Conservation (phyloP, 352 stramenopile species). For the Globisporangium uncinulatum region DNA sequence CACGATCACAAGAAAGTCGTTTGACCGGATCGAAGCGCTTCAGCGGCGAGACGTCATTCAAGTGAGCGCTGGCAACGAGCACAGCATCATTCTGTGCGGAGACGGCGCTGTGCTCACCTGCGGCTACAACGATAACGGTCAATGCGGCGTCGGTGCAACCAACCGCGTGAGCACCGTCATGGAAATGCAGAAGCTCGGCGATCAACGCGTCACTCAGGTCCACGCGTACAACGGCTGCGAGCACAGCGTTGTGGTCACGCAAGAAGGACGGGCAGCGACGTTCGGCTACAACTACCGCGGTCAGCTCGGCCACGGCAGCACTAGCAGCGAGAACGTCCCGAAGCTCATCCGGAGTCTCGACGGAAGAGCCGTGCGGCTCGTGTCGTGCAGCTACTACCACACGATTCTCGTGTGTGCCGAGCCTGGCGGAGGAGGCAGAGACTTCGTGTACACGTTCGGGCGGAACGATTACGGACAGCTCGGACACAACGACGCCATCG, state of each 20-base stretch:
- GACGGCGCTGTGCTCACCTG: slow-evolving; percentile 82
- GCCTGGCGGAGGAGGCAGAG: slow-evolving; percentile 14
- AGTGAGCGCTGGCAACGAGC: slow-evolving; percentile 90
- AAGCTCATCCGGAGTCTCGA: slow-evolving; percentile 77
- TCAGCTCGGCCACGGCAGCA: slow-evolving; percentile 89
- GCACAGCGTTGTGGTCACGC: slow-evolving; percentile 81
- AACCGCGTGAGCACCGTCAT: slow-evolving; percentile 72
- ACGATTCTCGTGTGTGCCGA: slow-evolving; percentile 76
- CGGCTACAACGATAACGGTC: slow-evolving; percentile 94
- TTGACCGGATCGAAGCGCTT: slow-evolving; percentile 66
- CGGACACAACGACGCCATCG: slow-evolving; percentile 83
- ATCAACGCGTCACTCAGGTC: slow-evolving; percentile 55
- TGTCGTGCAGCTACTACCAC: slow-evolving; percentile 94
- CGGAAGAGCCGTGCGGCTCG: slow-evolving; percentile 51
- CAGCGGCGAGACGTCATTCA: slow-evolving; percentile 77
- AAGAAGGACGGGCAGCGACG: slow-evolving; percentile 70
- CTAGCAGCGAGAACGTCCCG: slow-evolving; percentile 76
- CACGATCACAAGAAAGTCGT: slow-evolving; percentile 75
- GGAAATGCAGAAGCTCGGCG: slow-evolving; percentile 57
- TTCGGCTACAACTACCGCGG: slow-evolving; percentile 93
- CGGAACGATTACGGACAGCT: slow-evolving; percentile 93
- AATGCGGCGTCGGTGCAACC: slow-evolving; percentile 87
- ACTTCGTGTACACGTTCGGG: slow-evolving; percentile 83
- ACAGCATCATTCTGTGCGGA: slow-evolving; percentile 77
- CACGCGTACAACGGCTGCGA: slow-evolving; percentile 94